These are phyloP conservation scores for Fusarium brevicatenulatum DNA, from an alignment of 2,329 filamentous ascomycete species.

Conservation along the genomic window DNA sequence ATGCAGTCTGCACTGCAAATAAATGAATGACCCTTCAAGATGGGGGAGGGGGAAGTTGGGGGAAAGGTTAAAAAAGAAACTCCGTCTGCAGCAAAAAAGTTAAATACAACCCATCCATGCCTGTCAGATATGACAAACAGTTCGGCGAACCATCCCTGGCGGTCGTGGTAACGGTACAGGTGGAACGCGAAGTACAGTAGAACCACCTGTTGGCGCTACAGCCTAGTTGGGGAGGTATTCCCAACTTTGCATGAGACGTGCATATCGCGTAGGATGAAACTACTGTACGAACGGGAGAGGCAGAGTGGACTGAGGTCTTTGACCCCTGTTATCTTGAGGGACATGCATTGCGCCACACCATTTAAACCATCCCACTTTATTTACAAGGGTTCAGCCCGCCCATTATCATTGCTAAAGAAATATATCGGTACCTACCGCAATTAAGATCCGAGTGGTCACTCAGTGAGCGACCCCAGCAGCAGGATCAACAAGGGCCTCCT, in stretches of 20 bases:
- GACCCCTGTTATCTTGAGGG: background rate
- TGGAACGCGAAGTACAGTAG: background rate
- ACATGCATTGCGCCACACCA: background rate
- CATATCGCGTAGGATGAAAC: background rate
- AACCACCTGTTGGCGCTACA: background rate
- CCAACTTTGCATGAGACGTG: constrained; percentile 2
- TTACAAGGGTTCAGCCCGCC: background rate
- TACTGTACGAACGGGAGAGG: background rate
- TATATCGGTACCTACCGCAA: background rate
- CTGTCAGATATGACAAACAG: background rate
- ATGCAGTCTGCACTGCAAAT: background rate
- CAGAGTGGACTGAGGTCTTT: background rate
- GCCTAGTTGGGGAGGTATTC: constrained; percentile 1
- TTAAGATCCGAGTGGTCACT: background rate
- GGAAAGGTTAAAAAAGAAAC: background rate
- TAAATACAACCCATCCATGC: background rate
- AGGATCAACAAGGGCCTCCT: constrained; percentile 21
- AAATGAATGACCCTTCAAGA: background rate
- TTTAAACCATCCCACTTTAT: background rate
- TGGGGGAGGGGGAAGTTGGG: background rate
- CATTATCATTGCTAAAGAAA: background rate
- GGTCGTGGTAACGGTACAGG: background rate
- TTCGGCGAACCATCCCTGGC: background rate
- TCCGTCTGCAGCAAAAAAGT: background rate
- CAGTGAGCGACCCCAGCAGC: background rate